These are phyloP conservation scores for Fusarium odoratissimum DNA, from an alignment of 2,329 filamentous ascomycete species.

Conservation along the genomic window DNA sequence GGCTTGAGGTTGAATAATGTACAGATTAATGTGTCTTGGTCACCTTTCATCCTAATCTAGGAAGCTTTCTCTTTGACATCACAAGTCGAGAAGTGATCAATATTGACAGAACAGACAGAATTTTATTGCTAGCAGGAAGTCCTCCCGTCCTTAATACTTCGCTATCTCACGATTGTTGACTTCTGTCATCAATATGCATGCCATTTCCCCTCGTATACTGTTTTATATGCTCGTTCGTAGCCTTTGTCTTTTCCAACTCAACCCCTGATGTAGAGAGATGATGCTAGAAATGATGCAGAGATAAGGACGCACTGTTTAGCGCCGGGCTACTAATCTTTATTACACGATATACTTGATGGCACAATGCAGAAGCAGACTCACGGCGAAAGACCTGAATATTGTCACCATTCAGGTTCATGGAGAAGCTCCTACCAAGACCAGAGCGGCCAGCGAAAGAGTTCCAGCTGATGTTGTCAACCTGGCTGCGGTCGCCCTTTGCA, in stretches of 20 bases:
- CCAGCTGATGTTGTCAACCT: constrained; percentile 3
- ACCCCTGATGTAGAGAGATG: neutral
- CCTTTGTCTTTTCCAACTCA: neutral
- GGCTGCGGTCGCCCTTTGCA: neutral
- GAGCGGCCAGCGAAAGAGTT: neutral
- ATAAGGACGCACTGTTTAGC: neutral
- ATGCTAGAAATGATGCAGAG: neutral
- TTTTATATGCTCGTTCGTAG: neutral
- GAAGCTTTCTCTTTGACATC: fast-evolving
- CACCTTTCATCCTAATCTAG: fast-evolving
- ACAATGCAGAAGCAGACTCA: neutral
- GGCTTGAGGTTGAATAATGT: neutral
- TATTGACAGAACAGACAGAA: neutral
- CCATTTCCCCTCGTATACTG: neutral
- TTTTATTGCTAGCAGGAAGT: neutral
- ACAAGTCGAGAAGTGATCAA: neutral
- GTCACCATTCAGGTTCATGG: neutral
- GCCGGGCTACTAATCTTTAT: neutral
- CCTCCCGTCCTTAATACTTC: neutral
- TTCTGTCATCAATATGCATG: no score
- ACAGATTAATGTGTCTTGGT: neutral
- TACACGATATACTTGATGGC: neutral
- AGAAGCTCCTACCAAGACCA: neutral
- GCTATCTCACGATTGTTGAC: neutral
- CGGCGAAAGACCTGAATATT: neutral